These are phyloP conservation scores for Coemansia pectinata DNA, from an alignment of 192 early-diverging fungal genomes.

Conservation along the genomic window DNA sequence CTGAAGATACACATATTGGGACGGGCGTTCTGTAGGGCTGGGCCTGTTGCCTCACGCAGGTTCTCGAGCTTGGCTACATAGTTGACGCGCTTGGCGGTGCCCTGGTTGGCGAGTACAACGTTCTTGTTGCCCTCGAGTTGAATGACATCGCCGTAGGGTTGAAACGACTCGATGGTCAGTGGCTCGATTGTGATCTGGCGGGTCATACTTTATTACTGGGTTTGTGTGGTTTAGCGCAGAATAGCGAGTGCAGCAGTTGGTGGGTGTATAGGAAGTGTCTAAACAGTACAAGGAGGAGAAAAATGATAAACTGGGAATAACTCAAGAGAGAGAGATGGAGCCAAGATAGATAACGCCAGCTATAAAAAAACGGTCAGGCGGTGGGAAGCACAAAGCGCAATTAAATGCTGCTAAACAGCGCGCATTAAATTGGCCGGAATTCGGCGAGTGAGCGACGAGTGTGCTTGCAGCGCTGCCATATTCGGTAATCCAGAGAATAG, in stretches of 20 bases:
- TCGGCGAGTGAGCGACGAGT: neutral
- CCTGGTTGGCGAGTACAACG: slow-evolving; percentile 66
- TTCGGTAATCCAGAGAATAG: neutral
- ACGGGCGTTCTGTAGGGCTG: slow-evolving; percentile 36
- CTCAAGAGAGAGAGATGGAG: neutral
- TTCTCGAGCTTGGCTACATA: slow-evolving; percentile 65
- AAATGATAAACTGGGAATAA: neutral
- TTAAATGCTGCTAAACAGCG: neutral
- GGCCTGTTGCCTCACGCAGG: slow-evolving; percentile 28
- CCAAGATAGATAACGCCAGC: neutral
- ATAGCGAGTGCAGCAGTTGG: neutral
- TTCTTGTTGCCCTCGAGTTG: slow-evolving; percentile 55
- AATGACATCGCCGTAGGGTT: slow-evolving; percentile 76
- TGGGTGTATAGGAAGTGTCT: neutral
- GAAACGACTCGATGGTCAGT: slow-evolving; percentile 68
- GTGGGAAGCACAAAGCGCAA: neutral
- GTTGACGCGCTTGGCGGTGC: slow-evolving; percentile 73
- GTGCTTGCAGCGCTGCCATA: neutral
- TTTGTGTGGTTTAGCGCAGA: neutral
- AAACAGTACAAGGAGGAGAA: neutral
- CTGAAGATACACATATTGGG: slow-evolving; percentile 76
- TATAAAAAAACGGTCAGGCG: neutral
- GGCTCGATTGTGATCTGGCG: slow-evolving; percentile 59
- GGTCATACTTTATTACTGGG: slow-evolving; percentile 8
- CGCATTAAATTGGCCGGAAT: neutral